Evolutionary conservation across 2,329 filamentous ascomycete genomes (phyloP).

Genomic region (Xylariales sp.): DNA sequence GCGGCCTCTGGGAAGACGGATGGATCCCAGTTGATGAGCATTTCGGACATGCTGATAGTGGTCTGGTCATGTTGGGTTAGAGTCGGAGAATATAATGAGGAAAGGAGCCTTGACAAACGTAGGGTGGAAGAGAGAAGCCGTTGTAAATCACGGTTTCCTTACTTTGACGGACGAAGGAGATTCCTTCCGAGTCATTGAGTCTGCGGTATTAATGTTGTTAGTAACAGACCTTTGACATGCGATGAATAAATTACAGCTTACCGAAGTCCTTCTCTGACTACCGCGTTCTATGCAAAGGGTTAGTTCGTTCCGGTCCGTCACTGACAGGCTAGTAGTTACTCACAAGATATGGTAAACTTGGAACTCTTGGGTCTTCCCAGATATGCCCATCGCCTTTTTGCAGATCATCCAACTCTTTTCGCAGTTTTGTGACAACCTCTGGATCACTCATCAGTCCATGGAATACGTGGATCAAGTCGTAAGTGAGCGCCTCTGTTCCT

Average conservation of each 20-base stretch:
- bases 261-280: constrained; percentile 2
- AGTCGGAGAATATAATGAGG: neutral
- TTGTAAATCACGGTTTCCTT: neutral
- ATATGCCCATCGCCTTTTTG: neutral
- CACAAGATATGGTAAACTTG: neutral
- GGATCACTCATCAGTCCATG: neutral
- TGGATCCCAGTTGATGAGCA: constrained; percentile 4
- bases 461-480: constrained; percentile 2
- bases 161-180: constrained; percentile 3
- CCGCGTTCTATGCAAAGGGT: neutral
- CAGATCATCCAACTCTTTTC: neutral
- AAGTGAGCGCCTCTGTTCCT: constrained; percentile 1
- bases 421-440: neutral
- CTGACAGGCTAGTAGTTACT: neutral
- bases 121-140: neutral
- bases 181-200: constrained; percentile 2
- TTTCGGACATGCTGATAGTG: constrained; percentile 7
- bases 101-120: neutral
- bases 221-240: too few species aligned
- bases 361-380: constrained; percentile 1
- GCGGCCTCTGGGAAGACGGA: neutral
- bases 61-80: neutral
- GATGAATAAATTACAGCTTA: neutral
- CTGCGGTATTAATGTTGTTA: neutral
- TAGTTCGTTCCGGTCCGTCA: neutral